Evolutionary conservation across 208 protist genomes (phyloP).

Genomic region (Acanthamoeba sp.): DNA sequence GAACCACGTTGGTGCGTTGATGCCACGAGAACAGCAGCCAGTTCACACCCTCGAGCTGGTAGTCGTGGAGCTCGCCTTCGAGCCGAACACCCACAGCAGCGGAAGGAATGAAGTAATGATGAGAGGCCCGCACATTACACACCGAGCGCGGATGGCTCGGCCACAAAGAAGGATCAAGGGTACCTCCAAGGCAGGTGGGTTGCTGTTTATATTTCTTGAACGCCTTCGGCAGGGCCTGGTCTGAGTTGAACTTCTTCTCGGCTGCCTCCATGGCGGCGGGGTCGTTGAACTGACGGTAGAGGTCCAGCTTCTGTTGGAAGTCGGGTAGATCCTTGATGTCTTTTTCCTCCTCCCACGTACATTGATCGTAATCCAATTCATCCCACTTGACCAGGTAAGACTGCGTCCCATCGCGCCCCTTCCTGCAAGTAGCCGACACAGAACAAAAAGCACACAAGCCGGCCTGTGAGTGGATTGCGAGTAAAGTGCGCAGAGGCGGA

Average conservation of each 20-base stretch:
- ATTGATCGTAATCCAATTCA: constrained; percentile 72
- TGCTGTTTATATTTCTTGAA: constrained; percentile 71
- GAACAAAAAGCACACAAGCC: background rate
- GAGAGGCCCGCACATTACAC: too few relatives aligned
- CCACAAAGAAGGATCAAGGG: background rate
- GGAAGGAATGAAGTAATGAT: too few relatives aligned
- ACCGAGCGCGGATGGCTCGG: background rate
- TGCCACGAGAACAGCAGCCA: constrained; percentile 90
- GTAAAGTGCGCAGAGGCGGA: background rate
- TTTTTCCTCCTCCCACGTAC: constrained; percentile 67
- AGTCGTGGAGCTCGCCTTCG: constrained; percentile 89
- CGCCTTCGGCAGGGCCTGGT: constrained; percentile 31
- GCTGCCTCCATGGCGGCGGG: background rate
- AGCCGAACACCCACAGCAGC: too few relatives aligned
- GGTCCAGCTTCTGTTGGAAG: constrained; percentile 57
- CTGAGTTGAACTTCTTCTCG: background rate
- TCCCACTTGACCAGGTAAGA: constrained; percentile 74
- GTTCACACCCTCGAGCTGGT: constrained; percentile 93
- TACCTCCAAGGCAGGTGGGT: constrained; percentile 65
- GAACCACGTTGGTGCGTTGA: constrained; percentile 89
- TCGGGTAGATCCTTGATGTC: constrained; percentile 49
- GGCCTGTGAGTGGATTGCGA: too few relatives aligned
- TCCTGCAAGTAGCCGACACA: background rate
- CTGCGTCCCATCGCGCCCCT: constrained; percentile 23
- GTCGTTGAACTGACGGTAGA: constrained; percentile 40